Evolutionary conservation across 768 basidiomycete genomes (phyloP), one percentile per base, ranked within the genome.

Genomic region (Cyclocybe aegerita): DNA sequence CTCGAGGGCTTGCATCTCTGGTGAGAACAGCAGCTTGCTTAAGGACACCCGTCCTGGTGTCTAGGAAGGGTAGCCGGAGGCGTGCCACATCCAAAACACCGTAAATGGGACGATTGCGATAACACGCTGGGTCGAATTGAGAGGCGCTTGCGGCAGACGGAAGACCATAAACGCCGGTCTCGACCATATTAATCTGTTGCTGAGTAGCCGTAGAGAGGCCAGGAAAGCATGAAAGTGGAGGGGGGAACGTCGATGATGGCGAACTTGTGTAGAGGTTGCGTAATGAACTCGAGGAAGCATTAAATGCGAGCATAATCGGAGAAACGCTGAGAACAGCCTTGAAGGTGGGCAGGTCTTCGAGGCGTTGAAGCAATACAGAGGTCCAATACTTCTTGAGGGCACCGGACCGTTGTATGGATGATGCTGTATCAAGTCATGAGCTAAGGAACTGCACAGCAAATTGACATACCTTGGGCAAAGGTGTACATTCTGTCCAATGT

Each of bases 151-250:
- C 41, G 16, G 61, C 42, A 0, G 62, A 11, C n/a, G 73, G 56
- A 16, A 87, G 65, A 15, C 75, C 76, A 59, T 85, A 87, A 9
- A 79, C 76, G 9, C 55, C 57, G 12, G 68, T 69, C 61, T 87
- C 85, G 33, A 87, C 61, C 11, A 65, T 48, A 57, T 75, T 74
- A 43, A 85, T 63, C 46, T 66, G 62, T 30, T 75, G 60, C 32
- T 74, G 53, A 53, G 79, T 73, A 9, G 66, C 51, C 9, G 65
- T 43, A 29, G 61, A 63, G 9, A 86, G 66, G 17, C 70, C 68
- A n/a, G 86, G 83, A 59, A 80, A 84, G 59, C 85, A 88, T 9
- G 77, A 72, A 1, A 83, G 60, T 0, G 85, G 82, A 9, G 82
- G 78, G 7, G 85, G 83, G 58, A 86, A 85, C 9, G 72, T 62